Base-by-base conservation (phyloP, 2,329 filamentous ascomycete species). In the Sporothrix variecibatus region DNA sequence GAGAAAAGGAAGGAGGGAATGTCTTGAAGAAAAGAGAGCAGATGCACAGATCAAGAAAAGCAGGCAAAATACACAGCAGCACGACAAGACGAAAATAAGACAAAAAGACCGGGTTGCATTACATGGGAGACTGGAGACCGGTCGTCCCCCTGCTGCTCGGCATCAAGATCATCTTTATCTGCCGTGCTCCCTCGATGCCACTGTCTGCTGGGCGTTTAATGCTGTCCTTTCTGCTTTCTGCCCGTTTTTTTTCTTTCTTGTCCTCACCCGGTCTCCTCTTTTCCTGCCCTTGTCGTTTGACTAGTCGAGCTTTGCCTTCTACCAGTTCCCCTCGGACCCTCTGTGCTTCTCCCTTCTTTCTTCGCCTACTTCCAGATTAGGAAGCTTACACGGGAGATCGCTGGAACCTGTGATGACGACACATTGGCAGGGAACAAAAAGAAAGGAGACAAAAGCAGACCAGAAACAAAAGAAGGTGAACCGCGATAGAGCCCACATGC, bases 351-450 rank as follows among this genome's bases (percentile, higher is more conserved):
- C 34, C 7, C 12, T 69, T 23, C 26, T 43, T 64, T 20, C 49
- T 56, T 38, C 34, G 51, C n/a, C 34, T 26, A 28, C 51, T 71
- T 71, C 53, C 53, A 15, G 28, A 49, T 49, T 0, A 31, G 69
- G 69, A 46, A 71, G 38, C 69, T 62, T 60, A 60, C 69, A 60
- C 69, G 69, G 53, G 53, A 71, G 69, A 71, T 71, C 69, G 17
- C 53, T 60, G 4, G 26, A 17, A n/a, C 11, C 7, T 7, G 23
- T 28, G 28, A 71, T 60, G 69, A 46, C 69, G 69, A 71, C 34
- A 71, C 69, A 49, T 28, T 28, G 51, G 28, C 69, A 71, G 53
- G 68, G 68, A 17, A 38, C 43, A 11, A 23, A 6, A 69, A 4
- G 43, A 51, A 20, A 69, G 28, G 67, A 38, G n/a, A 56, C 51